Conservation (phyloP, 768 basidiomycete genomes). For the Tulasnella sp. region DNA sequence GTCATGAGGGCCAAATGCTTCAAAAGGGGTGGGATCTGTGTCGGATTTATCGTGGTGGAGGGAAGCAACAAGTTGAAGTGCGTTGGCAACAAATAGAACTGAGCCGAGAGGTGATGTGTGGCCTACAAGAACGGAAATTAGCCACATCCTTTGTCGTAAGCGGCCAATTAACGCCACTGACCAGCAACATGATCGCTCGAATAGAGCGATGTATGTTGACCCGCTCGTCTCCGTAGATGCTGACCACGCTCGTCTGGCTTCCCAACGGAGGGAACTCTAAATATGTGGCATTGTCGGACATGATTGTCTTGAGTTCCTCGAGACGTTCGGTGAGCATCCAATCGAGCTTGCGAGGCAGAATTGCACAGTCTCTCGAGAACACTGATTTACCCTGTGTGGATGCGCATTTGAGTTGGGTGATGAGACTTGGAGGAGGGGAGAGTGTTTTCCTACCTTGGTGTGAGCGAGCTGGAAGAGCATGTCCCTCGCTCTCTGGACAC, state of each 20-base stretch:
- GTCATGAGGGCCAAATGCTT: slow-evolving; percentile 74
- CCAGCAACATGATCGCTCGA: slow-evolving; percentile 91
- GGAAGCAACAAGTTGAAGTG: slow-evolving; percentile 92
- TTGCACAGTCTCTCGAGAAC: slow-evolving; percentile 89
- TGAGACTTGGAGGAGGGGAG: not conserved
- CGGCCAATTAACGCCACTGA: slow-evolving; percentile 47
- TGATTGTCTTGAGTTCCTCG: slow-evolving; percentile 88
- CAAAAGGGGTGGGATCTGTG: slow-evolving; percentile 80
- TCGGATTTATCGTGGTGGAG: slow-evolving; percentile 74
- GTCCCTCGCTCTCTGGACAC: slow-evolving; percentile 90
- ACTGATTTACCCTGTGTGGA: slow-evolving; percentile 80
- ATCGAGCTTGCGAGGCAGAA: slow-evolving; percentile 94
- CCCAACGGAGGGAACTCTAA: slow-evolving; percentile 93
- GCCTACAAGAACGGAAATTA: slow-evolving; percentile 55
- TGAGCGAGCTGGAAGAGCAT: slow-evolving; percentile 90
- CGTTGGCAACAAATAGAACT: slow-evolving; percentile 92
- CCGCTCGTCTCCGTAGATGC: slow-evolving; percentile 90
- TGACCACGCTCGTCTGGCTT: slow-evolving; percentile 88
- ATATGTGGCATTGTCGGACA: slow-evolving; percentile 96
- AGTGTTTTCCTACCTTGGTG: slow-evolving; percentile 65
- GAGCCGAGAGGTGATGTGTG: slow-evolving; percentile 95
- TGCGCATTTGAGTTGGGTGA: not conserved
- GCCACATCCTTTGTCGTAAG: not conserved
- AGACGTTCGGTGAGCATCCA: slow-evolving; percentile 98
- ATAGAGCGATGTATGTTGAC: slow-evolving; percentile 95